Evolutionary conservation across 73 alveolate genomes (phyloP).

Genomic region (Paramecium sonneborni): DNA sequence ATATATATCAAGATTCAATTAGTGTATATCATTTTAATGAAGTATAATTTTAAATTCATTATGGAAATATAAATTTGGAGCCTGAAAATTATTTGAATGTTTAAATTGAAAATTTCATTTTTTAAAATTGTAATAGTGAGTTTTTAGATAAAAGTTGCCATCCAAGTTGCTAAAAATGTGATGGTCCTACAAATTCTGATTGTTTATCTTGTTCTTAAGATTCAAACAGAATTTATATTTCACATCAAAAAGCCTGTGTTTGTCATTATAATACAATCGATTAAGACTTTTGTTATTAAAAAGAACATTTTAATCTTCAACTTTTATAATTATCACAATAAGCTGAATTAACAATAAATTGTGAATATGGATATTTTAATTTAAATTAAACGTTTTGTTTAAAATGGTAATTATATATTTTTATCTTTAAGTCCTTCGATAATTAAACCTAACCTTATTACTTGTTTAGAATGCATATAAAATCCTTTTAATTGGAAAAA

Average conservation of each 20-base stretch:
- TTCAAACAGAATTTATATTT: background rate
- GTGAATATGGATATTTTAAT: background rate
- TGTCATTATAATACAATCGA: background rate
- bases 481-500: background rate
- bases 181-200: background rate
- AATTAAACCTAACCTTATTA: background rate
- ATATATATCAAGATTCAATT: background rate
- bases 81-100: background rate
- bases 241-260: background rate
- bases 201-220: background rate
- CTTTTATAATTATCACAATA: too few species aligned
- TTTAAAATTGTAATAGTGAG: background rate
- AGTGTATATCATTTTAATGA: background rate
- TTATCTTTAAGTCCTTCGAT: background rate
- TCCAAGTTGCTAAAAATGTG: background rate
- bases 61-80: background rate
- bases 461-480: background rate
- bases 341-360: too few species aligned
- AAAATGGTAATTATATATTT: background rate
- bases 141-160: background rate
- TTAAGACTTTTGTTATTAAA: background rate
- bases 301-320: too few species aligned
- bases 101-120: too few species aligned
- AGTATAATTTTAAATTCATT: background rate
- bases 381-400: background rate